phyloP scores from a whole-genome alignment of 495 filamentous ascomycete genomes.

The Xylaria venustula region DNA sequence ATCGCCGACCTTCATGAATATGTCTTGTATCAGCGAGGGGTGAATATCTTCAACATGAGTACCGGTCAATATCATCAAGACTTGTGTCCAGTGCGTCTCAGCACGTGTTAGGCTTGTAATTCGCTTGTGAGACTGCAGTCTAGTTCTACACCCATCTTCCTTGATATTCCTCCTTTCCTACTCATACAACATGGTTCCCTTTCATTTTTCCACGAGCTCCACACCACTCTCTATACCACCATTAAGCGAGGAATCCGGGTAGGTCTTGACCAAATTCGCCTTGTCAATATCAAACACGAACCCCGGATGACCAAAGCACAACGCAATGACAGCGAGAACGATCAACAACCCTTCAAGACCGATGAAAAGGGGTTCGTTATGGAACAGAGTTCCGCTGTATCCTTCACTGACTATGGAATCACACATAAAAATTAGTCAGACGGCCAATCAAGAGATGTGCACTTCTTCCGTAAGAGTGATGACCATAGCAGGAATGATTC shows the following conservation, averaged over 20 bases:
- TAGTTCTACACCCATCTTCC: too few species aligned
- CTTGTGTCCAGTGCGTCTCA: too few species aligned
- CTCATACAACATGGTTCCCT: background rate
- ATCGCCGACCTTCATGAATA: too few species aligned
- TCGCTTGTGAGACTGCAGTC: too few species aligned
- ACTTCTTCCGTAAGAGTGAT: too few species aligned
- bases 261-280: background rate
- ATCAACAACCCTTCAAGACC: slow-evolving; percentile 38
- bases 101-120: too few species aligned
- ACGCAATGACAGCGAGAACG: slow-evolving; percentile 22
- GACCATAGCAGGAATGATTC: background rate
- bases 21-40: too few species aligned
- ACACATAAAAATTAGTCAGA: slow-evolving; percentile 25
- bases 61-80: too few species aligned
- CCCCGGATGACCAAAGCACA: slow-evolving; percentile 33
- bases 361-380: slow-evolving; percentile 45
- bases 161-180: background rate
- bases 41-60: too few species aligned
- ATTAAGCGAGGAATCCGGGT: background rate
- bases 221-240: background rate
- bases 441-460: slow-evolving; percentile 12
- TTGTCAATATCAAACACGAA: slow-evolving; percentile 14
- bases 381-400: slow-evolving; percentile 40
- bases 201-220: background rate
- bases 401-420: slow-evolving; percentile 32